These are phyloP conservation scores for Colletotrichum magnum DNA, from an alignment of 2,329 filamentous ascomycete species.

Conservation along the genomic window DNA sequence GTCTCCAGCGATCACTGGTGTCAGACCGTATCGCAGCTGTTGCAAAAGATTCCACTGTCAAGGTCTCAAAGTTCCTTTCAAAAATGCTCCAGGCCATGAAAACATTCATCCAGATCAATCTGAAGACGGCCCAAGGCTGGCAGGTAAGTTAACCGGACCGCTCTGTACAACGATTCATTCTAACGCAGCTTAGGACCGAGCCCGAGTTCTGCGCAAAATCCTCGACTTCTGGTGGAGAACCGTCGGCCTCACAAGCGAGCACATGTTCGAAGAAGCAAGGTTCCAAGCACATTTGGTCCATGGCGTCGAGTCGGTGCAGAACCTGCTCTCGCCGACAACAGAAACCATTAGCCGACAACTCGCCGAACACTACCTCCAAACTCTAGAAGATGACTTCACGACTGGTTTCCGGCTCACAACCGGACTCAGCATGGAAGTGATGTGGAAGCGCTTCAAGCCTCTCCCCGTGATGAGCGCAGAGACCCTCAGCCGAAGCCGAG, in stretches of 20 bases:
- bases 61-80: constrained; percentile 65
- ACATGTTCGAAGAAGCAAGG: constrained; percentile 71
- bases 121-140: constrained; percentile 48
- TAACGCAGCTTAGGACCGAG: constrained; percentile 46
- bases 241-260: constrained; percentile 59
- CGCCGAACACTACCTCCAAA: constrained; percentile 55
- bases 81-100: constrained; percentile 58
- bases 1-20: constrained; percentile 72
- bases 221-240: constrained; percentile 71
- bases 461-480: constrained; percentile 63
- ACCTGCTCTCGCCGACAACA: constrained; percentile 46
- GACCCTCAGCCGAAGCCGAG: constrained; percentile 61
- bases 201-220: constrained; percentile 54
- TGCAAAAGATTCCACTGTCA: constrained; percentile 72
- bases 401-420: constrained; percentile 80
- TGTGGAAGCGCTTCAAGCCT: constrained; percentile 83
- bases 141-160: constrained; percentile 45
- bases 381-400: constrained; percentile 71
- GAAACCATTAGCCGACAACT: constrained; percentile 53
- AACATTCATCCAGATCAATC: constrained; percentile 56
- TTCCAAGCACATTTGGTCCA: constrained; percentile 75
- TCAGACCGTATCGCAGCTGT: constrained; percentile 68
- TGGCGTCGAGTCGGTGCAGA: constrained; percentile 60
- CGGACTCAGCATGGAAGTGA: constrained; percentile 82
- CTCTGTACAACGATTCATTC: not conserved